Base-by-base conservation (phyloP, 352 stramenopile species). In the Chrysophaeum taylorii region DNA sequence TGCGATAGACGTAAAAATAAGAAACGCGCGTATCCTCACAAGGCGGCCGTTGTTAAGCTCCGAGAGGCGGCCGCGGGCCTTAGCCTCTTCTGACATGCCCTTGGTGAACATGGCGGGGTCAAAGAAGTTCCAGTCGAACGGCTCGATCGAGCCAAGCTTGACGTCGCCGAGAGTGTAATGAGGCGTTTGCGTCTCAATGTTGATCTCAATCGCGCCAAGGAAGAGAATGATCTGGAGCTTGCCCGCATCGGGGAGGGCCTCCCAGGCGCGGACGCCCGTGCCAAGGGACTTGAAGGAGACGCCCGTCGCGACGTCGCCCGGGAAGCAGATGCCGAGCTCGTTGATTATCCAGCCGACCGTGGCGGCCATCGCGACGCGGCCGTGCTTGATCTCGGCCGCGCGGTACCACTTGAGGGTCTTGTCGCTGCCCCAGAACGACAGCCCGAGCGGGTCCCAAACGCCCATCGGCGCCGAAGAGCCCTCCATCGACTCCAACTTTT, bases 181-280 rank as follows among this genome's bases (percentile, higher is more conserved):
- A 9, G 57, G 57, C 57, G 25, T 45, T 36, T 45, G 57, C 33
- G 18, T 27, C 57, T 66, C 57, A 36, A 7, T 31, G 2, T 31
- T 36, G 14, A 35, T 42, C 66, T 87, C 82, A 74, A 85, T 79
- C 64, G 84, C 74, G 72, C 81, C 81, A 67, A 78, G 76, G 70
- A 84, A 82, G 45, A 85, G 68, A 53, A 86, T 72, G 75, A 86
- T 78, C 72, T 86, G 81, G 66, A 79, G 79, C 78, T 86, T 87
- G 53, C 80, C 82, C 74, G 78, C 83, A 78, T 76, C 77, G 37
- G 82, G 78, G 48, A 83, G 68, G 36, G 76, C 78, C 71, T 84
- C 82, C 79, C 80, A 84, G 23, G 79, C 82, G 41, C 77, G 75
- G 70, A 87, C 71, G 76, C 80, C 80, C 67, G 81, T 81, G 45